Percentiles rank a stretch among this genome's conserved stretches.
These are phyloP conservation scores for Chrysosporium keratinophilum DNA, from an alignment of 2,329 filamentous ascomycete genomes.

Conservation along the genomic window DNA sequence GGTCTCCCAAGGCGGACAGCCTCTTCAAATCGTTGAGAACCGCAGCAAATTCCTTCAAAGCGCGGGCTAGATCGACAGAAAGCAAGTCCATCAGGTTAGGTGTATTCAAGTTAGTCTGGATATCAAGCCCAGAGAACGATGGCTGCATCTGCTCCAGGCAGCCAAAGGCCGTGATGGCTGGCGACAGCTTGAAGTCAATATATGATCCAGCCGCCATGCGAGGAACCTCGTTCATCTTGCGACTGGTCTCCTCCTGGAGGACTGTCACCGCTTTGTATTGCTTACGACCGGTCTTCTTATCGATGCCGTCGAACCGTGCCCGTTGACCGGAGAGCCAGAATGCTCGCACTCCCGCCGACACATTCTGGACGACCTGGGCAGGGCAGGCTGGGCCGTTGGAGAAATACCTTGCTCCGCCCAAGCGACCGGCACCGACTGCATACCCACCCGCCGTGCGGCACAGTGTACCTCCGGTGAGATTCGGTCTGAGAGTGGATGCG, in stretches of 20 bases:
- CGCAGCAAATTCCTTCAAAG: slow-evolving; percentile 69
- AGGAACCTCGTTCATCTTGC: slow-evolving; percentile 51
- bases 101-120: slow-evolving; percentile 58
- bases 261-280: slow-evolving; percentile 67
- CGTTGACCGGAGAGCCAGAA: slow-evolving; percentile 89
- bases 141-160: slow-evolving; percentile 44
- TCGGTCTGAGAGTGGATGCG: slow-evolving; percentile 77
- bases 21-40: slow-evolving; percentile 72
- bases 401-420: slow-evolving; percentile 72
- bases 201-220: slow-evolving; percentile 59
- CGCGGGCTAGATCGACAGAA: slow-evolving; percentile 76
- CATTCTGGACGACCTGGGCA: slow-evolving; percentile 86
- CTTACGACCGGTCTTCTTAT: slow-evolving; percentile 58
- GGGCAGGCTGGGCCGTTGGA: slow-evolving; percentile 76
- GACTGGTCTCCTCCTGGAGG: slow-evolving; percentile 61
- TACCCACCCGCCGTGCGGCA: slow-evolving; percentile 87
- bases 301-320: slow-evolving; percentile 71
- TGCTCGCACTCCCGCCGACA: slow-evolving; percentile 83
- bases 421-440: slow-evolving; percentile 55
- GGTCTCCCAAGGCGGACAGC: slow-evolving; percentile 65
- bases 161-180: slow-evolving; percentile 79
- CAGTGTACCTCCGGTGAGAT: slow-evolving; percentile 77
- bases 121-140: slow-evolving; percentile 18
- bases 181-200: slow-evolving; percentile 79
- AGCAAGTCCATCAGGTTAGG: slow-evolving; percentile 77